Percentiles rank a stretch among this genome's conserved stretches.
Evolutionary conservation across 2,329 filamentous ascomycete genomes (phyloP).

Genomic region (Monilinia polystroma): DNA sequence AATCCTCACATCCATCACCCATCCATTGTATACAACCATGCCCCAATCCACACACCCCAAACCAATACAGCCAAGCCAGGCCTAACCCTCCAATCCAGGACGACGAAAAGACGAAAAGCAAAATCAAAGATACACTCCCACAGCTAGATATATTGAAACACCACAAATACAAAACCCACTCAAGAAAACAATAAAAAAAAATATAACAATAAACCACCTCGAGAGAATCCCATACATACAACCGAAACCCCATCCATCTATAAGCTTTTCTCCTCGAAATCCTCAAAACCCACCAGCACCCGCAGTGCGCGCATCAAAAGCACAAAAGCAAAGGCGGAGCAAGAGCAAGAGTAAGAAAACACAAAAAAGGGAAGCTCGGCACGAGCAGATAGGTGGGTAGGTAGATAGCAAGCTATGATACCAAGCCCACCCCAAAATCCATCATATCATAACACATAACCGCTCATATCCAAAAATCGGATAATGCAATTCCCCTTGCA

Average conservation of each 20-base stretch:
- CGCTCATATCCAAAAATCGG: background rate
- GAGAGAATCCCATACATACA: background rate
- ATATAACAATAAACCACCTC: background rate
- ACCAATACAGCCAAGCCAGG: slow-evolving; percentile 13
- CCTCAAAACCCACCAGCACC: slow-evolving; percentile 6
- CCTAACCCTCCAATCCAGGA: background rate
- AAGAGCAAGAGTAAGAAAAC: background rate
- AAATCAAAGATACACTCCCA: background rate
- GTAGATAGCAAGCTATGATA: slow-evolving; percentile 19
- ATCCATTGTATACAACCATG: slow-evolving; percentile 13
- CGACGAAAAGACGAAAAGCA: background rate
- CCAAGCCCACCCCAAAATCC: slow-evolving; percentile 7
- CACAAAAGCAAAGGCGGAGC: background rate
- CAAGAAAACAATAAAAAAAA: background rate
- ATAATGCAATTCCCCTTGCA: slow-evolving; percentile 7
- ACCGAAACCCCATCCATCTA: slow-evolving; percentile 9
- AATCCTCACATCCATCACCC: slow-evolving; percentile 1
- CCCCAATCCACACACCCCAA: slow-evolving; percentile 4
- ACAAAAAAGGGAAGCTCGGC: background rate
- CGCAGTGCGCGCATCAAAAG: background rate
- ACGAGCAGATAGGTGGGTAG: background rate
- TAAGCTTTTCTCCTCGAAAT: background rate
- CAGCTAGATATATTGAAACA: background rate
- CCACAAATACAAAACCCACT: background rate
- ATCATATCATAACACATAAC: slow-evolving; percentile 17